Evolutionary conservation across 768 basidiomycete genomes (phyloP), one percentile per base, ranked within the genome.

Genomic region (Agrocybe pediades): DNA sequence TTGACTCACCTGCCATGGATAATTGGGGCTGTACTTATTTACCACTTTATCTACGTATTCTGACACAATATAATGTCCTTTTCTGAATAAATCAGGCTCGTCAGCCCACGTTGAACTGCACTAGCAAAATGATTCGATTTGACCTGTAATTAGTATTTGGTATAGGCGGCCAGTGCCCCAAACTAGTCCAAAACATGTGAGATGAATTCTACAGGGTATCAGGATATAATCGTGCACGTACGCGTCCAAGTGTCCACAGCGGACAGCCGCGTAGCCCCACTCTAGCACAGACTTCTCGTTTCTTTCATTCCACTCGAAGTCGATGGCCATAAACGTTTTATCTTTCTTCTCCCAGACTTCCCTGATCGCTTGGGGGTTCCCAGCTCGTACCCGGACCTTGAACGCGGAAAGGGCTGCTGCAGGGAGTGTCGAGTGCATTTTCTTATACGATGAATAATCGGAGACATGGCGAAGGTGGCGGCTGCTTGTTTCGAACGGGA

Each of bases 251-350:
- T 87, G 84, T 0, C 81, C 83, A 61, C 88, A 90, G 23, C 90
- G 75, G 41, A 90, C 79, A 9, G 87, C 87, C 24, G 91, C 87
- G 71, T 92, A 92, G 1, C 90, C 90, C 84, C 86, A 92, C 68
- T 92, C 91, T 43, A 90, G 65, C 57, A 83, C 82, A 42, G 81
- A 80, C 49, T 82, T 81, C 49, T 82, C 75, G 60, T 88, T 89
- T 50, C 85, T 78, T 62, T 92, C 91, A 29, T 80, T 85, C 76
- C 82, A 85, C 64, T 90, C 86, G 60, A 91, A 91, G 56, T 87
- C 83, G 8, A 93, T 70, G 0, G 88, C 81, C 46, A 93, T 64
- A 66, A 88, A 93, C 0, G 87, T 88, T 71, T 87, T 89, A 58
- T 91, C 86, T 49, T 71, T 77, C 55, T 71, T 74, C 9, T 78